These are phyloP conservation scores for Fusarium bactridioides DNA, from an alignment of 2,329 filamentous ascomycete species.

Conservation along the genomic window DNA sequence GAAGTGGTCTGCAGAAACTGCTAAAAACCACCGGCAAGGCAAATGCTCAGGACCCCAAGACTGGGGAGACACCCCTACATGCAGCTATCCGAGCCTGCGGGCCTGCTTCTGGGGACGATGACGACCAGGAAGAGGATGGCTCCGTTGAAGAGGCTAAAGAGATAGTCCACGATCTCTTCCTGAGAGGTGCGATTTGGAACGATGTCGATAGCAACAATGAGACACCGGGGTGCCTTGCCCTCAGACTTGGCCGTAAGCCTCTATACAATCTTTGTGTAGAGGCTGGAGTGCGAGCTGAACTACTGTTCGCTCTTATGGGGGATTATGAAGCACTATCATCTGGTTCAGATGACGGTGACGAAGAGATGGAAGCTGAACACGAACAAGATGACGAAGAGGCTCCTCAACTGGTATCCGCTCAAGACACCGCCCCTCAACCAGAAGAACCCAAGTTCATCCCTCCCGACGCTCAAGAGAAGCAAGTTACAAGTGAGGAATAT, in stretches of 20 bases:
- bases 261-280: slow-evolving; percentile 87
- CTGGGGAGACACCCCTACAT: slow-evolving; percentile 87
- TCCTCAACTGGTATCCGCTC: slow-evolving; percentile 44
- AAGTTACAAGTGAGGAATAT: slow-evolving; percentile 72
- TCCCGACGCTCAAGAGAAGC: slow-evolving; percentile 50
- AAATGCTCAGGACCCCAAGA: slow-evolving; percentile 84
- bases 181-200: slow-evolving; percentile 97
- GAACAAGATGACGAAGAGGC: slow-evolving; percentile 52
- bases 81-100: slow-evolving; percentile 84
- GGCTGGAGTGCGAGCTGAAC: slow-evolving; percentile 88
- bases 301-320: slow-evolving; percentile 83
- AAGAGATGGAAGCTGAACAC: slow-evolving; percentile 57
- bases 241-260: slow-evolving; percentile 69
- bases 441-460: slow-evolving; percentile 44
- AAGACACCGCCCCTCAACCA: slow-evolving; percentile 43
- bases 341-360: slow-evolving; percentile 59
- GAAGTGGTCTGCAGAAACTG: slow-evolving; percentile 72
- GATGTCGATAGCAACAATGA: slow-evolving; percentile 86
- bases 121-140: slow-evolving; percentile 50
- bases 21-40: slow-evolving; percentile 69
- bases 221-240: slow-evolving; percentile 89
- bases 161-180: slow-evolving; percentile 78
- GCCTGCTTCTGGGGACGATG: slow-evolving; percentile 44
- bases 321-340: slow-evolving; percentile 78
- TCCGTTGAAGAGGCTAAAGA: slow-evolving; percentile 68